Evolutionary conservation across 768 basidiomycete species (phyloP).

Genomic region (Trametes maxima): DNA sequence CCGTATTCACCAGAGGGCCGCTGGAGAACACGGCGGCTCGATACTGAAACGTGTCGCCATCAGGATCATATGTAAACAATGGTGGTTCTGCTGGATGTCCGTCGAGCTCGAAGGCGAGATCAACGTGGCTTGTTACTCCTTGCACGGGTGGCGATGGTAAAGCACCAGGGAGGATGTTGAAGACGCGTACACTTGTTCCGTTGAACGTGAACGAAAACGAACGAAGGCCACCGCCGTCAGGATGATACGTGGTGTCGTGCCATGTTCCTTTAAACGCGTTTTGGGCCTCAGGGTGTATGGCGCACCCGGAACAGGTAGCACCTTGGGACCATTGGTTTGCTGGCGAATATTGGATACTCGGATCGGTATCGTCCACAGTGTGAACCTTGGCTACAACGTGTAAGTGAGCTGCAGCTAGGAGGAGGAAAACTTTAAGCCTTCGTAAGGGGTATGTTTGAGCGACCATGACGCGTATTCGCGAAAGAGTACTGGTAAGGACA

Average conservation of each 20-base stretch:
- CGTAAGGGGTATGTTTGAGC: not conserved
- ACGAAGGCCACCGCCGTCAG: too few species aligned
- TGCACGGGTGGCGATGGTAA: too few species aligned
- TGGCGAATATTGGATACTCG: conserved; percentile 8
- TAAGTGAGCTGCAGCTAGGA: not conserved
- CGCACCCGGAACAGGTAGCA: not conserved
- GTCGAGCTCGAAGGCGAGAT: conserved; percentile 16
- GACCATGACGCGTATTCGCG: too few species aligned
- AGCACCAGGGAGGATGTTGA: too few species aligned
- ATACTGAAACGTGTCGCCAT: conserved; percentile 4
- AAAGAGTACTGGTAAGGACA: not conserved
- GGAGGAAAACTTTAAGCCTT: not conserved
- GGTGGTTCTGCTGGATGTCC: not conserved
- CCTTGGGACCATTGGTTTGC: conserved; percentile 14
- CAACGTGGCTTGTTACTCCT: too few species aligned
- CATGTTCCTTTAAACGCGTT: too few species aligned
- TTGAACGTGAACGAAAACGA: too few species aligned
- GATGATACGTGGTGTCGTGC: too few species aligned
- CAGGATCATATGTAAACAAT: not conserved
- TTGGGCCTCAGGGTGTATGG: not conserved
- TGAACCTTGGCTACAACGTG: not conserved
- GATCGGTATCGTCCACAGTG: conserved; percentile 1
- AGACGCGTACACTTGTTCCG: too few species aligned
- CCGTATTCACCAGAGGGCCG: not conserved
- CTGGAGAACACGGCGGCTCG: conserved; percentile 1